Conservation (phyloP, 176 grass and related monocot genomes). For the Poa pratensis region DNA sequence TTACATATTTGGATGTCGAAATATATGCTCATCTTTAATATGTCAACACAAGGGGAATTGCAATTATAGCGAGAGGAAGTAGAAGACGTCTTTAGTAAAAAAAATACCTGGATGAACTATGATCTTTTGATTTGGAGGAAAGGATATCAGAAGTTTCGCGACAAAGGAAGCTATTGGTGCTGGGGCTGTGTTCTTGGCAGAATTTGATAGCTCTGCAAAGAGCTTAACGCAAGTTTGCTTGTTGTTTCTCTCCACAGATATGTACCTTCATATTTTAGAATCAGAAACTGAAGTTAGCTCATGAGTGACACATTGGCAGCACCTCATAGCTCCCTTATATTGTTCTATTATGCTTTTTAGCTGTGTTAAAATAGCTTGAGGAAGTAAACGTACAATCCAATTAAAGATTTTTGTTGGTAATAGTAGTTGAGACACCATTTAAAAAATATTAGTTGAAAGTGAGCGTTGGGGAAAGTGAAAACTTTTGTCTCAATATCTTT, state of each 20-base stretch:
- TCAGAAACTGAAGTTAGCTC: conserved; percentile 23
- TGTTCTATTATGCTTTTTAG: neutral
- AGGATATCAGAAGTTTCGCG: conserved; percentile 79
- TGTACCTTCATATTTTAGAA: conserved; percentile 64
- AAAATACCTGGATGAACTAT: conserved; percentile 78
- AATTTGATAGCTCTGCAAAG: conserved; percentile 67
- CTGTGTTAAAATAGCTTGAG: neutral
- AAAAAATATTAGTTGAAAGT: neutral
- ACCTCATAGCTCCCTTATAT: neutral
- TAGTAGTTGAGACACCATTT: too few species aligned
- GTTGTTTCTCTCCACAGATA: conserved; percentile 94
- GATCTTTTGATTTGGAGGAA: conserved; percentile 68
- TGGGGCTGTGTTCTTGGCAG: conserved; percentile 60
- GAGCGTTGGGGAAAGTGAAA: conserved; percentile 25
- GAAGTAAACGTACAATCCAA: neutral
- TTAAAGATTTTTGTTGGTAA: neutral
- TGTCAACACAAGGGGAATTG: neutral
- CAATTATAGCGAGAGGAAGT: neutral
- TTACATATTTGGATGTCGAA: conserved; percentile 12
- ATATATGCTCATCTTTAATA: neutral
- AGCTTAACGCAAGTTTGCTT: conserved; percentile 88
- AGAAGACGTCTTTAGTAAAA: neutral
- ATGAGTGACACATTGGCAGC: neutral
- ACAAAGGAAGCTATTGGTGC: conserved; percentile 89
- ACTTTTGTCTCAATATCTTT: conserved; percentile 32